These are phyloP conservation scores for Ajuga reptans DNA, from an alignment of 305 asterid genomes.

Conservation along the genomic window DNA sequence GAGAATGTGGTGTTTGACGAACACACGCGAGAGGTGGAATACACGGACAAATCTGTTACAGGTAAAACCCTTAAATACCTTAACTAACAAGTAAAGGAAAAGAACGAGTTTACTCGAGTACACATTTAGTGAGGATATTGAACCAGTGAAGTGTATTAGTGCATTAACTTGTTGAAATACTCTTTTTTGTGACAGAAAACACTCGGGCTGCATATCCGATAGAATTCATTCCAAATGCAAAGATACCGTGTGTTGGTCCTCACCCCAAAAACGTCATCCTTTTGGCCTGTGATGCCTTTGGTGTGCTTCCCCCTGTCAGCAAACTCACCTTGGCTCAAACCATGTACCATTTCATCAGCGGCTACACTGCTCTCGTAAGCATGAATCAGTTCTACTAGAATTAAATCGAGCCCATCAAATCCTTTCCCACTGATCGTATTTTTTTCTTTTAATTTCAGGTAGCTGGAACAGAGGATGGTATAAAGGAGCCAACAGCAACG, in stretches of 20 bases:
- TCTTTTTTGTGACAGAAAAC: constrained; percentile 46
- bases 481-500: constrained; percentile 90
- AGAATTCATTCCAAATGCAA: constrained; percentile 86
- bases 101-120: neutral
- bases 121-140: neutral
- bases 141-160: neutral
- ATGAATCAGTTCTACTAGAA: neutral
- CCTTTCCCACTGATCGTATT: neutral
- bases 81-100: neutral
- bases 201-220: constrained; percentile 94
- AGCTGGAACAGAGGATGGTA: constrained; percentile 96
- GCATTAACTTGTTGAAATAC: neutral
- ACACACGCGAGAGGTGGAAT: constrained; percentile 81
- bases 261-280: constrained; percentile 88
- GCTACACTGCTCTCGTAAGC: constrained; percentile 85
- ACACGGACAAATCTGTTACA: constrained; percentile 78
- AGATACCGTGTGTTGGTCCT: constrained; percentile 94
- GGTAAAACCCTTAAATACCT: constrained; percentile 35
- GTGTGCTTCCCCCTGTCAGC: constrained; percentile 97
- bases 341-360: constrained; percentile 96
- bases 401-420: neutral
- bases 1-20: constrained; percentile 92
- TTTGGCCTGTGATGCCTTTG: constrained; percentile 91
- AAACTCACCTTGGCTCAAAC: constrained; percentile 77
- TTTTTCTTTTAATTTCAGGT: constrained; percentile 36